Evolutionary conservation across 1,284 basidiomycete species (phyloP).

Genomic region (Apiotrichum veenhuisii): DNA sequence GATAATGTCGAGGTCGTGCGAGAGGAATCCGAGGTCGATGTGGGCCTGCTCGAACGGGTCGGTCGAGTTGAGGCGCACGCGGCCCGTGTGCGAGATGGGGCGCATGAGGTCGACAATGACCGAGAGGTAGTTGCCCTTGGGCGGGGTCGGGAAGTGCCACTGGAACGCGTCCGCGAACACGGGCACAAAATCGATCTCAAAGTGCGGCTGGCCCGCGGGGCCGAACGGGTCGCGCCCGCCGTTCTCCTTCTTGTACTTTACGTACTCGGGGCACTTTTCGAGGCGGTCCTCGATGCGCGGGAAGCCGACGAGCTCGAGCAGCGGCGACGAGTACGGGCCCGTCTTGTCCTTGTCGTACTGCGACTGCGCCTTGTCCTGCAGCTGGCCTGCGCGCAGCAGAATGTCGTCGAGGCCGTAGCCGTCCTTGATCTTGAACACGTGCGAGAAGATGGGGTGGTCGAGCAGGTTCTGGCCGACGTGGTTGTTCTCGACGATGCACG

Average conservation of each 20-base stretch:
- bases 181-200: slow-evolving; percentile 19
- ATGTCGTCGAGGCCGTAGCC: slow-evolving; percentile 15
- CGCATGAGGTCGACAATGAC: slow-evolving; percentile 20
- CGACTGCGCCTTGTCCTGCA: not conserved
- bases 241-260: slow-evolving; percentile 15
- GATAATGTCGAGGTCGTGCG: slow-evolving; percentile 44
- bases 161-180: slow-evolving; percentile 12
- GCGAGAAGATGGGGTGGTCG: slow-evolving; percentile 54
- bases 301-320: slow-evolving; percentile 17
- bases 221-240: slow-evolving; percentile 17
- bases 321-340: slow-evolving; percentile 4
- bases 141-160: slow-evolving; percentile 14
- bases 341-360: slow-evolving; percentile 12
- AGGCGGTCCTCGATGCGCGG: slow-evolving; percentile 15
- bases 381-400: slow-evolving; percentile 5
- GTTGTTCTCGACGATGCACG: slow-evolving; percentile 38
- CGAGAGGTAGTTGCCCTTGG: slow-evolving; percentile 11
- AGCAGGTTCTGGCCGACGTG: slow-evolving; percentile 73
- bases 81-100: slow-evolving; percentile 8
- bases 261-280: slow-evolving; percentile 6
- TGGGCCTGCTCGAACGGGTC: slow-evolving; percentile 58
- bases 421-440: slow-evolving; percentile 21
- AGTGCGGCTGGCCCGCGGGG: slow-evolving; percentile 16
- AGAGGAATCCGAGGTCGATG: slow-evolving; percentile 61
- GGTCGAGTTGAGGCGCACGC: slow-evolving; percentile 55